A percentile compares a stretch with the other conserved stretches of the same genome.
These are phyloP conservation scores for Candida ulmi DNA, from an alignment of 805 yeast genomes.

Conservation along the genomic window DNA sequence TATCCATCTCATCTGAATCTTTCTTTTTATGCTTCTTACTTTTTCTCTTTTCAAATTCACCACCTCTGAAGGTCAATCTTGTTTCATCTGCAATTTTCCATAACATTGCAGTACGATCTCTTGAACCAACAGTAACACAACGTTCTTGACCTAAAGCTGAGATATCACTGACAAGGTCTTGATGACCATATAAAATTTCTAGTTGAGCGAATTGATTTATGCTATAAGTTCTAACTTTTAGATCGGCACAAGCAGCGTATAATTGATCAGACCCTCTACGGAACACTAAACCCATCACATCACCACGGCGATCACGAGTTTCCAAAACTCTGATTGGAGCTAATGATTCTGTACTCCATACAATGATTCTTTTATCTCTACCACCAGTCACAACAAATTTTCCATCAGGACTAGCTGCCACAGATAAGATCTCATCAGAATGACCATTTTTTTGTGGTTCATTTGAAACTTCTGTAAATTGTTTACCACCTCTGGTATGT, in stretches of 20 bases:
- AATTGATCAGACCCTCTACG: conserved; percentile 78
- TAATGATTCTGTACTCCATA: conserved; percentile 81
- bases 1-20: conserved; percentile 23
- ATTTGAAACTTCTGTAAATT: conserved; percentile 27
- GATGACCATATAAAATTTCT: conserved; percentile 93
- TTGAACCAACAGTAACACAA: conserved; percentile 92
- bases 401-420: conserved; percentile 86
- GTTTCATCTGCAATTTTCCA: conserved; percentile 98
- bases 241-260: conserved; percentile 90
- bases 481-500: conserved; percentile 60
- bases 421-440: conserved; percentile 64
- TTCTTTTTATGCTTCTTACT: conserved; percentile 26
- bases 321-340: conserved; percentile 73
- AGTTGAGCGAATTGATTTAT: conserved; percentile 82
- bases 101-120: conserved; percentile 91
- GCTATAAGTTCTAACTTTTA: conserved; percentile 82
- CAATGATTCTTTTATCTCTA: conserved; percentile 67
- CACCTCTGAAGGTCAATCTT: conserved; percentile 88
- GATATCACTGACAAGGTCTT: conserved; percentile 80
- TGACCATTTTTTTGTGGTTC: conserved; percentile 67
- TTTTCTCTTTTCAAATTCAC: conserved; percentile 47
- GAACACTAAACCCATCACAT: conserved; percentile 68
- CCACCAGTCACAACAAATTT: conserved; percentile 90
- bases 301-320: conserved; percentile 65
- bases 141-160: conserved; percentile 80